Conservation (phyloP, 2,329 filamentous ascomycete genomes). For the Stachybotrys echinatus region DNA sequence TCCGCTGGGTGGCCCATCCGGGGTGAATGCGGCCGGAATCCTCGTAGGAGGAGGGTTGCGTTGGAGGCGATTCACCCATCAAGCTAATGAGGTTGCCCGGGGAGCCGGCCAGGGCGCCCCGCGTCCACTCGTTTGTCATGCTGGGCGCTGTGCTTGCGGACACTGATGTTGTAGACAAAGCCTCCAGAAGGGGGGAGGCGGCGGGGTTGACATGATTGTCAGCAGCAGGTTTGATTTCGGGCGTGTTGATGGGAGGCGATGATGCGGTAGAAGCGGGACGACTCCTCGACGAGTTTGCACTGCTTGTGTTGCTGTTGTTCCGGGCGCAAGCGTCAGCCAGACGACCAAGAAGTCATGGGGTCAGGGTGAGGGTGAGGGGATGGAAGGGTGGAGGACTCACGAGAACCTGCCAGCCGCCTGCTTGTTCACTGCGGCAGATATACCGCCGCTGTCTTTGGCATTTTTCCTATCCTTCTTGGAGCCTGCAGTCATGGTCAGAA, state of each 20-base stretch:
- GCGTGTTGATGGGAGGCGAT: conserved; percentile 37
- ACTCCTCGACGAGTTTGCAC: conserved; percentile 26
- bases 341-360: conserved; percentile 21
- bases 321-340: conserved; percentile 14
- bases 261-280: conserved; percentile 36
- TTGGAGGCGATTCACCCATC: conserved; percentile 47
- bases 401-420: conserved; percentile 46
- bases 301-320: conserved; percentile 19
- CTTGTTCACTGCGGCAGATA: conserved; percentile 48
- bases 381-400: conserved; percentile 28
- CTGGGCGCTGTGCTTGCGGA: conserved; percentile 43
- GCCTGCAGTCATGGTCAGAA: conserved; percentile 24
- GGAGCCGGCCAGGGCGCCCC: conserved; percentile 40
- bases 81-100: conserved; percentile 48
- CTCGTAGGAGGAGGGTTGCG: conserved; percentile 47
- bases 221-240: conserved; percentile 37
- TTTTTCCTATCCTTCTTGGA: conserved; percentile 50
- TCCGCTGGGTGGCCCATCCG: conserved; percentile 40
- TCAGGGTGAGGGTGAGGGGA: conserved; percentile 9
- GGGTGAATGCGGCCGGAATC: conserved; percentile 37
- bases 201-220: conserved; percentile 37
- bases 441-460: conserved; percentile 48
- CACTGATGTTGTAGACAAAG: conserved; percentile 42
- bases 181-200: conserved; percentile 42
- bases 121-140: conserved; percentile 41